phyloP scores from a whole-genome alignment of 768 basidiomycete species.

The Termitomyces sp. region DNA sequence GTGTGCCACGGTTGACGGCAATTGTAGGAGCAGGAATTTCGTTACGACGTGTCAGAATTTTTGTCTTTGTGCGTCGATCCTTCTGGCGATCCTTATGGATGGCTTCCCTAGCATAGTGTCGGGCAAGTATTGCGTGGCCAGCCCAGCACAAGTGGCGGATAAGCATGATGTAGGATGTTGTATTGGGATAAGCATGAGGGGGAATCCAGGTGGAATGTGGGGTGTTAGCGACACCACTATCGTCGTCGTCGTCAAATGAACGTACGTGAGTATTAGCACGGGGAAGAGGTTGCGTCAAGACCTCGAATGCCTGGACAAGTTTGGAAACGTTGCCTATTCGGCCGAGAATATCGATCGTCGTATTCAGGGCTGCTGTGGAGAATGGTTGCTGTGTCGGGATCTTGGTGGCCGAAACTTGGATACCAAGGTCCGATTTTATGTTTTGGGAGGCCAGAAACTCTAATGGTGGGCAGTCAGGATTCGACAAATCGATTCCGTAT shows the following conservation, averaged over 20 bases:
- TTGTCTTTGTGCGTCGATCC: conserved; percentile 25
- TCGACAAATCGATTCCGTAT: conserved; percentile 74
- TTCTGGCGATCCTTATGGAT: conserved; percentile 37
- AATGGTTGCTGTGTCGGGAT: conserved; percentile 37
- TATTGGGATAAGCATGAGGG: conserved; percentile 51
- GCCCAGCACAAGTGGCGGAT: conserved; percentile 50
- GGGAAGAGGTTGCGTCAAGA: conserved; percentile 69
- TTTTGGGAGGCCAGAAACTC: conserved; percentile 28
- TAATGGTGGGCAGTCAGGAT: conserved; percentile 64
- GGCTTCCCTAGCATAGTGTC: conserved; percentile 62
- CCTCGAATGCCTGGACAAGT: conserved; percentile 73
- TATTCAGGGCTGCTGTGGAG: conserved; percentile 66
- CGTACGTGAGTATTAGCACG: conserved; percentile 40
- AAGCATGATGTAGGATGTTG: conserved; percentile 59
- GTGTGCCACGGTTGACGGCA: conserved; percentile 46
- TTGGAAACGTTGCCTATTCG: conserved; percentile 53
- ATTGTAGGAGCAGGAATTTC: conserved; percentile 45
- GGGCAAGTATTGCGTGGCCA: conserved; percentile 47
- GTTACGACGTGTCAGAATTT: conserved; percentile 23
- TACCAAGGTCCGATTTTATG: conserved; percentile 6
- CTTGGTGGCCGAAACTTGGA: neutral
- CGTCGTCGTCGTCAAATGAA: conserved; percentile 67
- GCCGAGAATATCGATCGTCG: conserved; percentile 67
- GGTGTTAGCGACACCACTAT: conserved; percentile 42
- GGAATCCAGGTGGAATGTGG: conserved; percentile 30